Conservation (phyloP, 805 yeast species). For the Saturnispora halmiae region DNA sequence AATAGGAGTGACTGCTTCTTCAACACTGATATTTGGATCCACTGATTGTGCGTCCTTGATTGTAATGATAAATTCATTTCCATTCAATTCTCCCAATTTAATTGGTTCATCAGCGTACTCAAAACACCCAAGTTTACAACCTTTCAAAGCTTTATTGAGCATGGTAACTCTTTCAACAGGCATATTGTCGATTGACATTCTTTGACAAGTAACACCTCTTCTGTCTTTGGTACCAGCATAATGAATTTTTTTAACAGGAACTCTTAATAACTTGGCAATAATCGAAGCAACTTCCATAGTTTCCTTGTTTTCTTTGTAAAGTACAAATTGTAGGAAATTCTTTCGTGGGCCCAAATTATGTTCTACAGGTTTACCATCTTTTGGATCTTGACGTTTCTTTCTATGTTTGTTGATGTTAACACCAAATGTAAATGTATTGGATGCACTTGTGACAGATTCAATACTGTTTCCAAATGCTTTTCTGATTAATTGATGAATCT, state of each 20-base stretch:
- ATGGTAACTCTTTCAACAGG: constrained; percentile 67
- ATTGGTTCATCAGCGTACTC: constrained; percentile 53
- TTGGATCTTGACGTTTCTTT: constrained; percentile 25
- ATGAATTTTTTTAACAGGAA: constrained; percentile 61
- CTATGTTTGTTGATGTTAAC: constrained; percentile 38
- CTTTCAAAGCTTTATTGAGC: constrained; percentile 66
- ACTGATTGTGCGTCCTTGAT: constrained; percentile 57
- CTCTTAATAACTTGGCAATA: constrained; percentile 60
- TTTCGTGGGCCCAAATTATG: constrained; percentile 69
- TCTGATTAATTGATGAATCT: constrained; percentile 69
- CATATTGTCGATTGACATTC: constrained; percentile 57
- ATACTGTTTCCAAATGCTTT: constrained; percentile 62
- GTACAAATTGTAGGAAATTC: constrained; percentile 61
- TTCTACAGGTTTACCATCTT: constrained; percentile 41
- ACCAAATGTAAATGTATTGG: constrained; percentile 56
- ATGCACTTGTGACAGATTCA: constrained; percentile 69
- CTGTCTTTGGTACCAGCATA: constrained; percentile 97
- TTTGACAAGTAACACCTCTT: constrained; percentile 90
- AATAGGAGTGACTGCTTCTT: constrained; percentile 40
- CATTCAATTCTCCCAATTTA: constrained; percentile 73
- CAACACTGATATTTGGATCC: constrained; percentile 30
- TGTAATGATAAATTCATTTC: constrained; percentile 83
- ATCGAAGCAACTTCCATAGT: constrained; percentile 90
- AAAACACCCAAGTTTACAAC: constrained; percentile 75
- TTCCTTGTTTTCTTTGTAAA: constrained; percentile 92